These are phyloP conservation scores for Arthrobotrys pseudoclavata DNA, from an alignment of 2,329 filamentous ascomycete species.

Conservation along the genomic window DNA sequence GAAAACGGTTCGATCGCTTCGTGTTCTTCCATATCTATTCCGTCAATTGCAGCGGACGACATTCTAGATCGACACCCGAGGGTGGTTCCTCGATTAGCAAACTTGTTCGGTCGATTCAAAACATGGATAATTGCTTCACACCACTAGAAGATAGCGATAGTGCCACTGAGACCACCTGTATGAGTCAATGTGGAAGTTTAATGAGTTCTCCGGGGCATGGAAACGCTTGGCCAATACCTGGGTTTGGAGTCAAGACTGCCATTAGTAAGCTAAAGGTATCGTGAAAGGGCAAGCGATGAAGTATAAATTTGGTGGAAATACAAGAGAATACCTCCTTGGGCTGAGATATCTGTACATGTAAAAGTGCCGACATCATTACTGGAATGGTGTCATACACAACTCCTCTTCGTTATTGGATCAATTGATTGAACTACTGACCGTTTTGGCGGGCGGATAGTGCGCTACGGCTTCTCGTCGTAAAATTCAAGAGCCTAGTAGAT, in stretches of 20 bases:
- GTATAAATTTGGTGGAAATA: not conserved
- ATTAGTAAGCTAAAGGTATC: conserved; percentile 22
- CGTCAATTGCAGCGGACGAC: conserved; percentile 22
- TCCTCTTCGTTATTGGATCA: not conserved
- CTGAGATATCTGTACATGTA: not conserved
- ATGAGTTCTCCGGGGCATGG: conserved; percentile 10
- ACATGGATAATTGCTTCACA: conserved; percentile 35
- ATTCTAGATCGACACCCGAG: conserved; percentile 36
- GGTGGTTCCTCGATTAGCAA: conserved; percentile 20
- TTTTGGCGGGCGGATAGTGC: not conserved
- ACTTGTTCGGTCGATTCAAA: conserved; percentile 34
- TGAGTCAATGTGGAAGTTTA: conserved; percentile 40
- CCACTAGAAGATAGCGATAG: conserved; percentile 14
- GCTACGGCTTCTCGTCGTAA: not conserved
- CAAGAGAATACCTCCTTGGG: too few species aligned
- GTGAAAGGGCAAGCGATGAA: not conserved
- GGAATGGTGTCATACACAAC: not conserved
- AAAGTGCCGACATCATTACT: not conserved
- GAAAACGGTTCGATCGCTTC: conserved; percentile 19
- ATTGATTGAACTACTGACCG: not conserved
- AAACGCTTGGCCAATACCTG: conserved; percentile 43
- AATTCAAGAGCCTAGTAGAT: not conserved
- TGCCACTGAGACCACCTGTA: conserved; percentile 29
- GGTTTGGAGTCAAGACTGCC: conserved; percentile 25
- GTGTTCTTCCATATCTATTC: conserved; percentile 30